phyloP scores from a whole-genome alignment of 305 asterid species.

The Solanum chacoense region DNA sequence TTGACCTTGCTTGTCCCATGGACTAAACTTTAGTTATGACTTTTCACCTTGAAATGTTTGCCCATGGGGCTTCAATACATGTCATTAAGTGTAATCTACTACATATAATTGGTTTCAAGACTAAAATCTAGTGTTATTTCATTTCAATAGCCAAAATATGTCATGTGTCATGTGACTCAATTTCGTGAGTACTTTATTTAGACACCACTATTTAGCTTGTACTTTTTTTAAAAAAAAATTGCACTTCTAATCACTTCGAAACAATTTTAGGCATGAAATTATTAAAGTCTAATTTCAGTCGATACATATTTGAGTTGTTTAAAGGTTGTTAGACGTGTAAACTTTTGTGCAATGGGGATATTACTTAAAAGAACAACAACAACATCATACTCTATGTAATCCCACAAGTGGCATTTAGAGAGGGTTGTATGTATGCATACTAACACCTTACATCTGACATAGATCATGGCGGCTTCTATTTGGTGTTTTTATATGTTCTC shows the following conservation, averaged over 20 bases:
- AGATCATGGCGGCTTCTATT: not conserved
- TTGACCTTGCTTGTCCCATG: not conserved
- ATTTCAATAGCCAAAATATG: not conserved
- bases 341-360: not conserved
- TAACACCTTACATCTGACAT: not conserved
- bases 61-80: not conserved
- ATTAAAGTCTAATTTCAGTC: not conserved
- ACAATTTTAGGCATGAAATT: not conserved
- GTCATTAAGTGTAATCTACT: not conserved
- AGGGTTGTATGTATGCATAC: not conserved
- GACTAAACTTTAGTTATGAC: not conserved
- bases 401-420: not conserved
- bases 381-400: not conserved
- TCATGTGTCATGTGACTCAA: not conserved
- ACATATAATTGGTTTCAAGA: not conserved
- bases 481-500: not conserved
- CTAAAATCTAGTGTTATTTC: not conserved
- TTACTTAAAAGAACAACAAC: not conserved
- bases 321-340: not conserved
- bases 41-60: not conserved
- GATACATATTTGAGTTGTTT: not conserved
- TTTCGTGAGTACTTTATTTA: not conserved
- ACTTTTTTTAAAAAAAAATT: no score
- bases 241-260: not conserved
- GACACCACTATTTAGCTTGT: not conserved